phyloP scores from a whole-genome alignment of 345 rosid species.

The Ceriops tagal region DNA sequence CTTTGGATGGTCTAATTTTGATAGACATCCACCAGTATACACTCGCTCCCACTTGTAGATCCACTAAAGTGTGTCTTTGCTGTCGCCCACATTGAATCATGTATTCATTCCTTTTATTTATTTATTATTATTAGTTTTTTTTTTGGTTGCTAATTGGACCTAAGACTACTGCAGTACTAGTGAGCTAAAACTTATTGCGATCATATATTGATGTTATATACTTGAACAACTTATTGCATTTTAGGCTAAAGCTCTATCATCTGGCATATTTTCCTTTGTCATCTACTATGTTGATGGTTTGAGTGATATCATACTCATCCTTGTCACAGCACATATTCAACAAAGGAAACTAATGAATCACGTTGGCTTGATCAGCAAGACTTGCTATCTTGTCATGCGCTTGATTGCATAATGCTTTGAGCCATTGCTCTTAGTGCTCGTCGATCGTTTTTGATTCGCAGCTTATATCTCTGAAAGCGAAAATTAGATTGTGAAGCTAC shows the following conservation, averaged over 20 bases:
- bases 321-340: background rate
- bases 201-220: background rate
- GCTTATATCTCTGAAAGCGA: no score
- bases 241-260: background rate
- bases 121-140: no score
- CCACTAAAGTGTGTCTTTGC: slow-evolving; percentile 28
- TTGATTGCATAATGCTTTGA: no score
- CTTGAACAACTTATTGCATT: background rate
- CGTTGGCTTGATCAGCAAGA: background rate
- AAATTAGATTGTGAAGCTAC: no score
- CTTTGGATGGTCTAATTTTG: background rate
- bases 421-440: no score
- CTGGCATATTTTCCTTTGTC: background rate
- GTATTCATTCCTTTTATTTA: background rate
- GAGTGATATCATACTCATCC: background rate
- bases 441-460: no score
- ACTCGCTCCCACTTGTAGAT: slow-evolving; percentile 1
- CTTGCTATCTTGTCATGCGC: no score
- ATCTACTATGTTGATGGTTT: background rate
- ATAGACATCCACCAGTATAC: background rate
- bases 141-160: no score
- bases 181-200: no score
- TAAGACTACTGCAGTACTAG: no score
- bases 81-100: slow-evolving; percentile 32
- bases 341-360: background rate